Evolutionary conservation across 2,329 filamentous ascomycete genomes (phyloP), one percentile per base, ranked within the genome.

Genomic region (Neonectria magnoliae): DNA sequence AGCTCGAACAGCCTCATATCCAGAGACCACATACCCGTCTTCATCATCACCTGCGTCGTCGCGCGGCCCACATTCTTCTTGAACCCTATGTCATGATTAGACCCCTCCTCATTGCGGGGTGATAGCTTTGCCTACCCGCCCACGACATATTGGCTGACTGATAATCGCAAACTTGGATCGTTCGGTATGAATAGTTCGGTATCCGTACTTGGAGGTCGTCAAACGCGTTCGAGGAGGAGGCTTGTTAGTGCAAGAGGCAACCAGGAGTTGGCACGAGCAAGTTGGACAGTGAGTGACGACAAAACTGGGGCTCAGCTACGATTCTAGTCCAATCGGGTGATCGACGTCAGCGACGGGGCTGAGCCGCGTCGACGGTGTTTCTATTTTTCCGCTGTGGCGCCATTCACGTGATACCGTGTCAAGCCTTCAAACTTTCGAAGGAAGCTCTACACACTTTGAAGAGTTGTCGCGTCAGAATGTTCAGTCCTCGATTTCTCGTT

Each of bases 41-140:
- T 99, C 95, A 99, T 98, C 93, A 99, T 98, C 68, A 98, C 95
- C 90, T 98, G 94, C 83, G 97, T 99, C 81, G 95, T 98, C 76
- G 95, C 95, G 84, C 96, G 93, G 85, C 96, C 95, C 85, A 98
- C 94, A 90, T 97, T 97, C 81, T 97, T 97, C 85, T 96, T 83
- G 76, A 83, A 83, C 70, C 81, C 81, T 83, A 70, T 68, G 36
- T 62, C 38, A 52, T 60, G 67, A 8, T 79, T 72, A 79, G 75
- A 76, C 71, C 73, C 72, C 70, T 73, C 68, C 48, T 55, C 44
- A 68, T 70, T 70, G 73, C 71, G 73, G 73, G 73, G 74, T 73
- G 68, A 57, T 44, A 51, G 53, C 67, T 53, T 69, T 63, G 66
- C 78, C 44, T 76, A 91, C 90, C 90, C 82, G 90, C 89, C 90